Conservation (phyloP, 805 yeast genomes). For the Myxozyma monticola region DNA sequence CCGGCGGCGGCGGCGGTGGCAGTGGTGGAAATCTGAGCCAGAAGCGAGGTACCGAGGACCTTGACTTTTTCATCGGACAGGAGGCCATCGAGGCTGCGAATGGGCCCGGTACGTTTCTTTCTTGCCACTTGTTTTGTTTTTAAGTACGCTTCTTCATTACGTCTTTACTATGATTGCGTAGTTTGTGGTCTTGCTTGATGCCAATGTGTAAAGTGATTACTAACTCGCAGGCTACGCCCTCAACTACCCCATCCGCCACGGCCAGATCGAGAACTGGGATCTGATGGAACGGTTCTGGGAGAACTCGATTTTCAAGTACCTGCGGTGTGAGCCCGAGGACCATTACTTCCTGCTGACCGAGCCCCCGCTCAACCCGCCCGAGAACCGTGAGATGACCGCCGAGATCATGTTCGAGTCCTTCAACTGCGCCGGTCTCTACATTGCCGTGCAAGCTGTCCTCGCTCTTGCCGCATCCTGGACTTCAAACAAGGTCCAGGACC, state of each 20-base stretch:
- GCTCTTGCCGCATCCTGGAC: slow-evolving; percentile 99
- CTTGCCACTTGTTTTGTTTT: not conserved
- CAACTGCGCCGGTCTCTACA: slow-evolving; percentile 97
- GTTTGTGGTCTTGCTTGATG: too few relatives aligned
- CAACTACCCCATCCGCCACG: slow-evolving; percentile 92
- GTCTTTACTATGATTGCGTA: not conserved
- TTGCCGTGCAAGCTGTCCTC: slow-evolving; percentile 97
- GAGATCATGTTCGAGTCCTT: slow-evolving; percentile 98
- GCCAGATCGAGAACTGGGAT: slow-evolving; percentile 99
- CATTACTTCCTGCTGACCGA: slow-evolving; percentile 94
- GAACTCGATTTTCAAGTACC: slow-evolving; percentile 90
- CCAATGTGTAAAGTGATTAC: not conserved
- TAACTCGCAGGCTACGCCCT: slow-evolving; percentile 60
- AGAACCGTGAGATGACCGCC: slow-evolving; percentile 96
- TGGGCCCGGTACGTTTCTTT: slow-evolving; percentile 55
- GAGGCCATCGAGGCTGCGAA: slow-evolving; percentile 91
- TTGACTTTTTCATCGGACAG: slow-evolving; percentile 93
- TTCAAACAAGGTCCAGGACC: slow-evolving; percentile 87
- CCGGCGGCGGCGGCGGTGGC: slow-evolving; percentile 38
- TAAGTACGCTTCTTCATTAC: not conserved
- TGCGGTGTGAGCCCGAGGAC: slow-evolving; percentile 98
- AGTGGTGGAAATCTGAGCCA: slow-evolving; percentile 51
- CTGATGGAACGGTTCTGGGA: slow-evolving; percentile 99
- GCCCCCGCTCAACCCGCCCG: slow-evolving; percentile 99
- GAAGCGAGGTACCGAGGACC: slow-evolving; percentile 88